These are phyloP conservation scores for Yueomyces sinensis DNA, from an alignment of 805 yeast genomes.

Conservation along the genomic window DNA sequence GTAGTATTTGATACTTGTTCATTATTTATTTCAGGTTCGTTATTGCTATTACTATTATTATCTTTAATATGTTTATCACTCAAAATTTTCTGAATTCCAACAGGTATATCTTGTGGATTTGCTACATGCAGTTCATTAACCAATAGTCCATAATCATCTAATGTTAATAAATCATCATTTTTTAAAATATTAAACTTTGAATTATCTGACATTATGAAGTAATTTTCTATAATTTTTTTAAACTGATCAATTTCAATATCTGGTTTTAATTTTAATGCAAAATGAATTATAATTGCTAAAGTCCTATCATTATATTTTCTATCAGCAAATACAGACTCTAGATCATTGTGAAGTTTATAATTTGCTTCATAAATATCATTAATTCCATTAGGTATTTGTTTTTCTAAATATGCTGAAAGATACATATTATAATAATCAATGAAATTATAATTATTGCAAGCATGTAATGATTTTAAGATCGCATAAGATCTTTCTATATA, in stretches of 20 bases:
- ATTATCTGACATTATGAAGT: constrained; percentile 10
- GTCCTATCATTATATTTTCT: constrained; percentile 41
- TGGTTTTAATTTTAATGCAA: constrained; percentile 19
- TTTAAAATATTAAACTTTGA: constrained; percentile 10
- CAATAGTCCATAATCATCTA: constrained; percentile 26
- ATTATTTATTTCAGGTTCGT: too few species aligned
- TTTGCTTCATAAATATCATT: constrained; percentile 26
- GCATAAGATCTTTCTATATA: constrained; percentile 60
- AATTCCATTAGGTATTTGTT: constrained; percentile 19
- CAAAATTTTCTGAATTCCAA: constrained; percentile 4
- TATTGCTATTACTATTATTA: too few species aligned
- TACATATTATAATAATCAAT: constrained; percentile 59
- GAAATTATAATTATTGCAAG: constrained; percentile 29
- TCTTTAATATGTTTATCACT: too few species aligned
- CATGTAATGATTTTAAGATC: constrained; percentile 41
- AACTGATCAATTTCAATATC: not conserved
- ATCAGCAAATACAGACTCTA: constrained; percentile 27
- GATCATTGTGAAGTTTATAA: constrained; percentile 23
- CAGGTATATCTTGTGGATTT: constrained; percentile 18
- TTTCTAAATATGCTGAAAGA: constrained; percentile 21
- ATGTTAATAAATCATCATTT: constrained; percentile 17
- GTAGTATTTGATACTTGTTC: too few species aligned
- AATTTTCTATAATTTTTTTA: constrained; percentile 6
- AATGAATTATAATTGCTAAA: constrained; percentile 43
- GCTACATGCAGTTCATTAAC: constrained; percentile 24